Evolutionary conservation across 2,329 filamentous ascomycete species (phyloP).

Genomic region (Podosphaera xanthii): DNA sequence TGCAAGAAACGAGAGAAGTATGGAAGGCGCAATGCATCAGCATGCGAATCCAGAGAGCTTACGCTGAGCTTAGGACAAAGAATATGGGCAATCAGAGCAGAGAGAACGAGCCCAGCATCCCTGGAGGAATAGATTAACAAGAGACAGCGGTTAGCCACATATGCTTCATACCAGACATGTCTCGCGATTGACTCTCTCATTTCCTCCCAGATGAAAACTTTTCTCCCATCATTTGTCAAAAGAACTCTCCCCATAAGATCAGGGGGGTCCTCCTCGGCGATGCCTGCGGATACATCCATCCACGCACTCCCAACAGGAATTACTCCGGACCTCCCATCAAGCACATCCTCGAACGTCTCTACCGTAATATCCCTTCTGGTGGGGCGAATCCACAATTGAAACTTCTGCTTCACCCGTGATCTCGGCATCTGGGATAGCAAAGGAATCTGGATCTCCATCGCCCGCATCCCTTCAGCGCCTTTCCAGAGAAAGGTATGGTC

Average conservation of each 20-base stretch:
- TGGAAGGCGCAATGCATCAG: constrained; percentile 7
- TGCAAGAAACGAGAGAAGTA: constrained; percentile 6
- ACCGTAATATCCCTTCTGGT: constrained; percentile 2
- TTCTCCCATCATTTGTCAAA: no score
- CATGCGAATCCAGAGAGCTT: constrained; percentile 15
- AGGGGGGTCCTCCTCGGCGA: no score
- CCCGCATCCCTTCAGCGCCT: constrained; percentile 10
- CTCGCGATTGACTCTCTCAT: no score
- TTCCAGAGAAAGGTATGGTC: constrained; percentile 8
- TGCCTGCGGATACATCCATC: no score
- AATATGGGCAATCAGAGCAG: constrained; percentile 1
- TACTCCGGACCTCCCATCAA: no score
- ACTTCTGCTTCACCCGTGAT: neutral
- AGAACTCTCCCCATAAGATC: no score
- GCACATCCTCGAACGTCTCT: constrained; percentile 3
- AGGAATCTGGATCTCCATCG: constrained; percentile 9
- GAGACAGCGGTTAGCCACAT: no score
- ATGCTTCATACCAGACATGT: no score
- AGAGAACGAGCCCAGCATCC: no score
- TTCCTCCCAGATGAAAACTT: no score
- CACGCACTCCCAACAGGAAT: no score
- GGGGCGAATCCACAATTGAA: constrained; percentile 9
- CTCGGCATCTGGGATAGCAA: constrained; percentile 1
- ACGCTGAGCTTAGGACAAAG: neutral
- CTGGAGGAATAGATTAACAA: no score